Base-by-base conservation (phyloP, 257 asterid species). In the Salvia miltiorrhiza region DNA sequence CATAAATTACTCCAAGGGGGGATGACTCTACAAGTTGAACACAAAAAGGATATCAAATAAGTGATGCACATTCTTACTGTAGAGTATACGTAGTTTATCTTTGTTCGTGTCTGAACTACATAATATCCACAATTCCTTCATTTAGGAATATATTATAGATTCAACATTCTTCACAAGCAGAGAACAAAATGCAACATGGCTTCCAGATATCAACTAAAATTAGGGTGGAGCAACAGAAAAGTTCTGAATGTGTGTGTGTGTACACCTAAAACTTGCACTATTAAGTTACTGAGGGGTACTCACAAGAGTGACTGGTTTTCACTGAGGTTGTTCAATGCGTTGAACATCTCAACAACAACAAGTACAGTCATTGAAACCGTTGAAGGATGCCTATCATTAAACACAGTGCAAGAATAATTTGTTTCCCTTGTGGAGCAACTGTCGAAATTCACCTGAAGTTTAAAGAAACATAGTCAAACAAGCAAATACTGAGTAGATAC, bases 331-430 rank as follows among this genome's bases (percentile, higher is more conserved):
- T 94, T 94, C 85, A 94, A 74, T 54, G 97, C 97, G 23, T 94
- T 94, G 90, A 94, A 94, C 99, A 94, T 94, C 93, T 94, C 99
- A 54, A 94, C 99, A 9, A 89, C 96, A 73, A 91, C 97, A 59
- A 90, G 97, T 74, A 94, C 99, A 20, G 97, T 94, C 97, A 94
- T 94, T 64, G 99, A 65, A 76, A 94, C 91, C 66, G 99, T 94
- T 68, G 99, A 94, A 48, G 99, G 96, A 83, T 86, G 96, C 59
- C 84, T 93, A 80, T 94, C 96, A 74, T 82, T 83, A 69, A 91
- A 94, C 63, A 94, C 85, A 23, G 80, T 74, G 84, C 99, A 94
- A 1, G 96, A 79, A 72, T 87, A 94, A 62, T 26, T 76, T 53
- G 97, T 87, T 75, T 86, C 92, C 88, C 96, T 87, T 33, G 91